Percentiles rank a stretch among this genome's conserved stretches.
phyloP scores from a whole-genome alignment of 2,329 filamentous ascomycete genomes.

The Eurotiales sp. region DNA sequence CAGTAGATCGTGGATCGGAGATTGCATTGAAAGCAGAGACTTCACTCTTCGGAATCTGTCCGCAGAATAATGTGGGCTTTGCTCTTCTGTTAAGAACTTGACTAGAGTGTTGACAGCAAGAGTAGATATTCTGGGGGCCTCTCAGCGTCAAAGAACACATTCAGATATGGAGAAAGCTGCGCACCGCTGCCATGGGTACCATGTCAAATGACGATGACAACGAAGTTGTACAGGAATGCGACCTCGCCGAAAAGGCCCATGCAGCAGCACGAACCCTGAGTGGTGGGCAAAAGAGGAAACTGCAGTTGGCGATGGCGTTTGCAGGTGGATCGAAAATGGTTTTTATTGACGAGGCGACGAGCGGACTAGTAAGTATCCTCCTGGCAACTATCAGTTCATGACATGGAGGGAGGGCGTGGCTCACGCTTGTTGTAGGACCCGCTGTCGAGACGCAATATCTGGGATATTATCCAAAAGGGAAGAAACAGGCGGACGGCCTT shows the following conservation, averaged over 20 bases:
- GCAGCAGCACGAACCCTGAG: conserved; percentile 74
- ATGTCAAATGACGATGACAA: not conserved
- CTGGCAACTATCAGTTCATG: not conserved
- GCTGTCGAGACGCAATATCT: conserved; percentile 80
- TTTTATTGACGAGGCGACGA: conserved; percentile 87
- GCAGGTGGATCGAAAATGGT: conserved; percentile 84
- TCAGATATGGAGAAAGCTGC: conserved; percentile 51
- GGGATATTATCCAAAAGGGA: conserved; percentile 87
- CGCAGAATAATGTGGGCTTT: conserved; percentile 77
- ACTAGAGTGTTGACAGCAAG: not conserved
- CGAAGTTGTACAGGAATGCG: conserved; percentile 65
- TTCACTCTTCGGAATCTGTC: conserved; percentile 70
- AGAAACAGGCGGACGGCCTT: conserved; percentile 78
- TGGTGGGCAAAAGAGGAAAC: conserved; percentile 86
- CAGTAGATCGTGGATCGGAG: conserved; percentile 1
- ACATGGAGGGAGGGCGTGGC: not conserved
- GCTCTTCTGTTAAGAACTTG: not conserved
- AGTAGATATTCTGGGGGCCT: conserved; percentile 69
- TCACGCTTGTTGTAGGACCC: conserved; percentile 55
- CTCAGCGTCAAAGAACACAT: conserved; percentile 84
- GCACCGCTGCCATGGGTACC: not conserved
- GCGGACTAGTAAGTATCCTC: conserved; percentile 54
- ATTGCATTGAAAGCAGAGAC: conserved; percentile 3
- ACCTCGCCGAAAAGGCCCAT: conserved; percentile 69
- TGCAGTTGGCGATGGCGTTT: conserved; percentile 93